A percentile compares a stretch with the other conserved stretches of the same genome.
Conservation (phyloP, 2,329 filamentous ascomycete genomes). For the Phaeosphaeriaceae sp. region DNA sequence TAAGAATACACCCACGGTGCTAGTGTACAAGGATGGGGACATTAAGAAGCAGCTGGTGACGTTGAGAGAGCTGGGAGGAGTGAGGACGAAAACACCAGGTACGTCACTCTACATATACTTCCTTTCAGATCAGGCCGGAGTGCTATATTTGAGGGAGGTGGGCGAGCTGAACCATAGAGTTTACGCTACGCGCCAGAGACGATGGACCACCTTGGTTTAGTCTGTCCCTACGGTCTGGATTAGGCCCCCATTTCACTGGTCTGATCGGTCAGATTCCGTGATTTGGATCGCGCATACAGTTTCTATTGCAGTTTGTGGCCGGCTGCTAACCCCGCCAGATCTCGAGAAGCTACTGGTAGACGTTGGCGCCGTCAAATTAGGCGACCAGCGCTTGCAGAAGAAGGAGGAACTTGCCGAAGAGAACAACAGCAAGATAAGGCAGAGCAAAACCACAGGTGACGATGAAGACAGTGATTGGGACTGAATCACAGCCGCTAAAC, state of each 20-base stretch:
- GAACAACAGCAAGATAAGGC: slow-evolving; percentile 60
- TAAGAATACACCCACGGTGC: slow-evolving; percentile 88
- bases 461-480: slow-evolving; percentile 69
- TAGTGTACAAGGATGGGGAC: slow-evolving; percentile 91
- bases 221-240: background rate
- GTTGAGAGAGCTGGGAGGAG: slow-evolving; percentile 76
- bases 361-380: slow-evolving; percentile 77
- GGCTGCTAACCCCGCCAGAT: slow-evolving; percentile 52
- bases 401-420: slow-evolving; percentile 61
- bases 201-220: background rate
- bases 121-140: slow-evolving; percentile 14
- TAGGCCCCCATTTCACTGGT: background rate
- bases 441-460: slow-evolving; percentile 44
- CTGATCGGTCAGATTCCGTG: background rate
- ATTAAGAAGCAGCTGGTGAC: slow-evolving; percentile 94
- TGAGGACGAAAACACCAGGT: slow-evolving; percentile 27
- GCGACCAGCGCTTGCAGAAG: slow-evolving; percentile 77
- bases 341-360: slow-evolving; percentile 83
- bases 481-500: slow-evolving; percentile 45
- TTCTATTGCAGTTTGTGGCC: background rate
- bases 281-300: background rate
- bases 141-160: background rate
- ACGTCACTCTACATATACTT: background rate
- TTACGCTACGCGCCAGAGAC: background rate
- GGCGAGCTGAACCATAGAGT: background rate